Base-by-base conservation (phyloP, 106 monocot genomes). In the Apostasia ramifera region DNA sequence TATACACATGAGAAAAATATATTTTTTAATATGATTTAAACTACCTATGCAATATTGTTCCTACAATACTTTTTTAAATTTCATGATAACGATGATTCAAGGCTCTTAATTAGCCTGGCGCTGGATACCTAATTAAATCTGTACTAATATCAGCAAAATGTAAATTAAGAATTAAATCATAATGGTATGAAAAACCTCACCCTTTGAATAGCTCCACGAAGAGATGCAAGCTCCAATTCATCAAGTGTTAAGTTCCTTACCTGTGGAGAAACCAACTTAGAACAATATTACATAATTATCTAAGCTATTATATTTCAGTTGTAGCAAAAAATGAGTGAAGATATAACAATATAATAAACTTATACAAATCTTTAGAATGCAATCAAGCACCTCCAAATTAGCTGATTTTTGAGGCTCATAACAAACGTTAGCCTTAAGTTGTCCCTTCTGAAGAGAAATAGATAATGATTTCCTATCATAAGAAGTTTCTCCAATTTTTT, bases 191-290 rank as follows among this genome's bases (percentile, higher is more conserved):
- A 38, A 37, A 54, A 67, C 2, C 72, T 75, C 70, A 95, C 91
- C 86, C 74, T 89, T 39, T 97, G 95, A 69, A 97, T 79, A 44
- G 80, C 84, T 81, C 95, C 95, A 53, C 95, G 88, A 68, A 92
- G 81, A 79, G 95, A 97, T 66, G 95, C 92, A 74, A 97, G 86
- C 72, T 97, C 95, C 81, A 97, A 68, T 71, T 97, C 95, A 89
- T 97, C 95, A 72, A 97, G 92, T 61, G 95, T 89, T 70, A 97
- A 81, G 71, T 97, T 76, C 11, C 87, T 78, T 53, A 97, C 82
- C 95, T 95, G 77, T 61, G 8, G 63, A 70, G 47, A 82, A 70
- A 40, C 67, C 8, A 73, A 57, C 60, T 53, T 60, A 58, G 40
- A 71, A 65, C 47, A 7, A 71, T 44, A 66, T 66, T 75, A 14